A percentile compares a stretch with the other conserved stretches of the same genome.
Evolutionary conservation across 176 grass and related monocot genomes (phyloP).

Genomic region (Phyllostachys edulis): DNA sequence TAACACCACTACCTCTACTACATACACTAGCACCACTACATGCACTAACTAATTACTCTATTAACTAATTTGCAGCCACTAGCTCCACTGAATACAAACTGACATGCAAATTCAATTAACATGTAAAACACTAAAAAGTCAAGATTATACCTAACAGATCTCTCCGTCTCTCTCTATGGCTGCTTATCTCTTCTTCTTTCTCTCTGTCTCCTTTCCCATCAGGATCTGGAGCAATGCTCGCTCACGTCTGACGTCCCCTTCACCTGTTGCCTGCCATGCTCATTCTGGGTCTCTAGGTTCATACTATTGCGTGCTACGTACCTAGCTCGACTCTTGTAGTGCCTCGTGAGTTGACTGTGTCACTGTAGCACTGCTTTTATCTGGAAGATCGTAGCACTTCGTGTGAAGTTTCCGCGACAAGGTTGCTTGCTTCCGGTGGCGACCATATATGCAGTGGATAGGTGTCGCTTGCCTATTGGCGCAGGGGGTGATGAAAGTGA

Average conservation of each 20-base stretch:
- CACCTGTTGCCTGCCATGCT: slow-evolving; percentile 32
- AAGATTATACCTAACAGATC: too few species aligned
- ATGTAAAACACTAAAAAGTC: too few species aligned
- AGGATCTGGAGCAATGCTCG: slow-evolving; percentile 32
- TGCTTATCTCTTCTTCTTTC: slow-evolving; percentile 54
- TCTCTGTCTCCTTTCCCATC: slow-evolving; percentile 38
- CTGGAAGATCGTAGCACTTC: not conserved
- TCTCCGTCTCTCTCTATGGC: slow-evolving; percentile 16
- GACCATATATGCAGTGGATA: not conserved
- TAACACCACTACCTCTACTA: too few species aligned
- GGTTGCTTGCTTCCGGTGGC: slow-evolving; percentile 15
- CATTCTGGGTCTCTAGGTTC: slow-evolving; percentile 33
- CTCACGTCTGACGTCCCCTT: slow-evolving; percentile 44
- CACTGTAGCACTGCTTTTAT: slow-evolving; percentile 1
- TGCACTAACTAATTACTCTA: too few species aligned
- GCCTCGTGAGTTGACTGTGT: not conserved
- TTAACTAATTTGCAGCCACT: too few species aligned
- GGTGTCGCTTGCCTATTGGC: slow-evolving; percentile 5
- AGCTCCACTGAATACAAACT: too few species aligned
- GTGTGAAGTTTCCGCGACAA: slow-evolving; percentile 11
- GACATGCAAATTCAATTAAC: too few species aligned
- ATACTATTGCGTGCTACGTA: slow-evolving; percentile 10
- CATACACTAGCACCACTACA: too few species aligned
- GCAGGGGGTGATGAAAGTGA: slow-evolving; percentile 25
- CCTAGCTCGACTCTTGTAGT: not conserved